phyloP scores from a whole-genome alignment of 2,329 filamentous ascomycete genomes.

The Fusarium tuaranense region DNA sequence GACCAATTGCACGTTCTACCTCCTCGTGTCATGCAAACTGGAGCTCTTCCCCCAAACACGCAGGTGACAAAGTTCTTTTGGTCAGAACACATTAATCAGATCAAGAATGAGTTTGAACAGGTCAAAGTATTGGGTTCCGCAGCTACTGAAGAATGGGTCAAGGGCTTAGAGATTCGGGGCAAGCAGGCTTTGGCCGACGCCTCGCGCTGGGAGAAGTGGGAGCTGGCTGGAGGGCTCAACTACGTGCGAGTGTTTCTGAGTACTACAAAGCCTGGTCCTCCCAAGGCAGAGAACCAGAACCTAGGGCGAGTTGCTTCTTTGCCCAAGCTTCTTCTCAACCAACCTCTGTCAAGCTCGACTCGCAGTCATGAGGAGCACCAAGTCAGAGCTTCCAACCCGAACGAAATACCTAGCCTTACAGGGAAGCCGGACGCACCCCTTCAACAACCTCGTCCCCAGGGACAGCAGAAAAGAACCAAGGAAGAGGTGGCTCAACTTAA shows the following conservation, averaged over 20 bases:
- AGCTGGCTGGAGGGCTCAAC: constrained; percentile 57
- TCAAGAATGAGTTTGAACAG: constrained; percentile 71
- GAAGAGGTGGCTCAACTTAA: constrained; percentile 74
- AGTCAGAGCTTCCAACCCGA: constrained; percentile 1
- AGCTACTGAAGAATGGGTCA: constrained; percentile 81
- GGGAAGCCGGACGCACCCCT: constrained; percentile 8
- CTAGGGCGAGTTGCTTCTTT: background rate
- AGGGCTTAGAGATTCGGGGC: constrained; percentile 75
- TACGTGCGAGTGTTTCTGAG: constrained; percentile 49
- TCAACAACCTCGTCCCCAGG: constrained; percentile 3
- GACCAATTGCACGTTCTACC: constrained; percentile 70
- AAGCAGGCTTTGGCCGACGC: constrained; percentile 70
- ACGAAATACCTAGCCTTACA: constrained; percentile 7
- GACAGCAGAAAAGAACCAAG: constrained; percentile 64
- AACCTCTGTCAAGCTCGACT: background rate
- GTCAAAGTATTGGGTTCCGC: constrained; percentile 75
- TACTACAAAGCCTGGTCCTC: background rate
- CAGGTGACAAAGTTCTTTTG: constrained; percentile 76
- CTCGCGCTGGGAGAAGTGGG: constrained; percentile 82
- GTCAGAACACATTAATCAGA: constrained; percentile 69
- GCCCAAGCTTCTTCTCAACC: background rate
- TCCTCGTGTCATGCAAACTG: constrained; percentile 64
- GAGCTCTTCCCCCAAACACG: constrained; percentile 58
- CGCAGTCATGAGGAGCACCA: constrained; percentile 10
- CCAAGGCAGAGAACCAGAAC: constrained; percentile 4